Conservation (phyloP, 2,329 filamentous ascomycete genomes). For the Dothiorella sarmentorum region DNA sequence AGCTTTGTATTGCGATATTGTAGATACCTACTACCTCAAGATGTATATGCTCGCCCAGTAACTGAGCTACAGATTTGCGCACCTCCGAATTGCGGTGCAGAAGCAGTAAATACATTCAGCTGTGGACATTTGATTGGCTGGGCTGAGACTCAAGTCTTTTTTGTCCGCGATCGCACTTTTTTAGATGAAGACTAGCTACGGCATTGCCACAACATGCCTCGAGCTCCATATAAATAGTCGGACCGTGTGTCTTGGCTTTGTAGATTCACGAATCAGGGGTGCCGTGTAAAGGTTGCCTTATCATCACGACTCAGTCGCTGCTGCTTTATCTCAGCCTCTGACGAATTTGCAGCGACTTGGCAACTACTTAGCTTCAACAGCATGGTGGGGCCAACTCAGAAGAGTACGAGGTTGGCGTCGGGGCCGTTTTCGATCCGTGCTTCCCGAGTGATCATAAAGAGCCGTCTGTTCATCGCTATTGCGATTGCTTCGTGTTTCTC, state of each 20-base stretch:
- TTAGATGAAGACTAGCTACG: background rate
- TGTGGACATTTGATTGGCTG: too few species aligned
- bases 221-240: background rate
- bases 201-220: background rate
- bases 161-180: background rate
- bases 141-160: too few species aligned
- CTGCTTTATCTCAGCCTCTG: background rate
- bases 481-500: background rate
- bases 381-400: background rate
- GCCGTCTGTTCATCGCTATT: background rate
- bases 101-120: too few species aligned
- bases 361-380: background rate
- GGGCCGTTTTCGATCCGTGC: background rate
- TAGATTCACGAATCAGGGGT: background rate
- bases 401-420: background rate
- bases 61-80: too few species aligned
- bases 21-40: too few species aligned
- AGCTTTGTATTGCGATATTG: too few species aligned
- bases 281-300: background rate
- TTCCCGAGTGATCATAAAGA: background rate
- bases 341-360: background rate
- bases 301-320: background rate
- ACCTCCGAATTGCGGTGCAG: too few species aligned
- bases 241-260: background rate
- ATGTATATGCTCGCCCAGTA: too few species aligned